These are phyloP conservation scores for Schoenoplectus triqueter DNA, from an alignment of 202 grass and related monocot species.

Conservation along the genomic window DNA sequence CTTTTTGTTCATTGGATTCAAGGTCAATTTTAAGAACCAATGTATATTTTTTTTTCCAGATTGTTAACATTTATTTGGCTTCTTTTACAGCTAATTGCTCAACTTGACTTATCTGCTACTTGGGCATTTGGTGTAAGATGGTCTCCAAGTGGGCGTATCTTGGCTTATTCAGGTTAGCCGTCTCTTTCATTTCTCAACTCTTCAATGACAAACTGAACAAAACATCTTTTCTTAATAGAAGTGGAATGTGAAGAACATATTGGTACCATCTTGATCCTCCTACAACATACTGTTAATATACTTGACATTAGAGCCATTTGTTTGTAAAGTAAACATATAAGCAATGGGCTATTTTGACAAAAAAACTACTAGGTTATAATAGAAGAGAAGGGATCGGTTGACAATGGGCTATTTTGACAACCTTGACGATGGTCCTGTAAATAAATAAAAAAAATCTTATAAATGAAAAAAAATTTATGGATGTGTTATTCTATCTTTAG, in stretches of 20 bases:
- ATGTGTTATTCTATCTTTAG: too few relatives aligned
- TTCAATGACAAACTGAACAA: not conserved
- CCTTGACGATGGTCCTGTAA: too few relatives aligned
- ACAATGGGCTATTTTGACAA: too few relatives aligned
- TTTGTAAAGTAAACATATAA: too few relatives aligned
- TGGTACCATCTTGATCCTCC: not conserved
- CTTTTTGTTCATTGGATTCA: slow-evolving; percentile 26
- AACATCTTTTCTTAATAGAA: too few relatives aligned
- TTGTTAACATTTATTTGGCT: slow-evolving; percentile 32
- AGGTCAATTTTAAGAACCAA: not conserved
- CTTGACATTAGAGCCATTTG: too few relatives aligned
- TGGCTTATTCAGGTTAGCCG: slow-evolving; percentile 83
- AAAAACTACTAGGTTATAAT: too few relatives aligned
- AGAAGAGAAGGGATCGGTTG: too few relatives aligned
- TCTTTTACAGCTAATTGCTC: slow-evolving; percentile 85
- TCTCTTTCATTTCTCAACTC: slow-evolving; percentile 28
- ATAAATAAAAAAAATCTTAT: too few relatives aligned
- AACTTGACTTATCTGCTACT: slow-evolving; percentile 88
- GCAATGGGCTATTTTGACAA: too few relatives aligned
- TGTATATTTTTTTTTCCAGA: slow-evolving; percentile 20
- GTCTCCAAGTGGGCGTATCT: slow-evolving; percentile 89
- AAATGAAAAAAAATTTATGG: too few relatives aligned
- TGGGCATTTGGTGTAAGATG: slow-evolving; percentile 97
- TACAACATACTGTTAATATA: not conserved
- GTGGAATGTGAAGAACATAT: slow-evolving; percentile 9